Evolutionary conservation across 2,329 filamentous ascomycete genomes (phyloP), one percentile per base, ranked within the genome.

Genomic region (Pseudophaeomoniella oleicola): DNA sequence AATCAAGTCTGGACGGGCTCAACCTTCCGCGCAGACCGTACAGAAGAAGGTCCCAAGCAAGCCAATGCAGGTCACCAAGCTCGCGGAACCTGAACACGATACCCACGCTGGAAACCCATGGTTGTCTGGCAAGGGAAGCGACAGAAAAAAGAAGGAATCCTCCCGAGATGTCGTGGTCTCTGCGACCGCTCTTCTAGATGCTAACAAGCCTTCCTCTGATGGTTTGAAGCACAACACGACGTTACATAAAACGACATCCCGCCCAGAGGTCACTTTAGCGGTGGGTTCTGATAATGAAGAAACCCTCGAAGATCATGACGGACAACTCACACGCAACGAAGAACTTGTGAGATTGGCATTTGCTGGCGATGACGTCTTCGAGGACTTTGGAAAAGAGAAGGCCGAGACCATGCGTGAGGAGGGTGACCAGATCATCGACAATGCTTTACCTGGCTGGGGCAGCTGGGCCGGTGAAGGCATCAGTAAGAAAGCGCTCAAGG

Each of bases 371-470:
- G 82, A 94, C 53, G 83, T 92, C 1, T 75, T 81, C 5, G 73
- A 72, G 32, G 78, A 86, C 29, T 98, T 96, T 52, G 72, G 74
- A 39, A 69, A 69, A 27, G 87, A 96, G 53, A 96, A 96, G 61
- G 69, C 67, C 12, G 72, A 75, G 35, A 65, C 72, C 1, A 72
- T 75, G 13, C 69, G 73, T 18, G 81, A 83, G 13, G 86, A 94
- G 56, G 85, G 81, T 46, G 82, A 92, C 52, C 81, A 90, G 58
- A 64, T 84, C 38, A 62, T 86, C 18, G 85, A 88, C 54, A 81
- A 80, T 45, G 81, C 82, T n/a, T 69, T 98, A 4, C 86, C 86
- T 1, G 90, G 90, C 32, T 98, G 90, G 90, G 90, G 90, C 45
- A 78, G 70, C 50, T 94, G 90, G 90, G 72, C 81, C 4, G 90